Evolutionary conservation across 768 basidiomycete genomes (phyloP), one percentile per base, ranked within the genome.

Genomic region (Tylopilus felleus): DNA sequence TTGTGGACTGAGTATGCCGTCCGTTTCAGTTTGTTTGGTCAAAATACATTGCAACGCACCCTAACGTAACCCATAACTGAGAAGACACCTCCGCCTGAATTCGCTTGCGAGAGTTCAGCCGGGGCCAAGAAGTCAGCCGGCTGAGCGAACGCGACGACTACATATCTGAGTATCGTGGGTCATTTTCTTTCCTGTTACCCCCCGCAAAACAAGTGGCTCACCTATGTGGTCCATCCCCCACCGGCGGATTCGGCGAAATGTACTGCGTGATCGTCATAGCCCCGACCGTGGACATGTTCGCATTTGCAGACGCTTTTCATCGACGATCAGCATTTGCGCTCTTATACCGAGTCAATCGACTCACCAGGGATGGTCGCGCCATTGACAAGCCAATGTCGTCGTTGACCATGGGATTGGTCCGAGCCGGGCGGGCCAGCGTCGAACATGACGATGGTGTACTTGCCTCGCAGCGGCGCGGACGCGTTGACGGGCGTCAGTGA

Each of bases 321-420:
- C 8, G 17, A 13, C 27, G 28, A 39, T 54, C 22, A 51, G 14
- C 31, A 40, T 33, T 28, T 35, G 17, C 41, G 16, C 40, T 17
- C 16, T 39, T 17, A 8, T 22, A 31, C 25, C 27, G 39, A 21
- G 38, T 44, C 42, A 19, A 31, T n/a, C 17, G 29, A 64, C 71
- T 16, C 28, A 82, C 83, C 72, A 22, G 66, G 60, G 38, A 86
- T 53, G 4, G 74, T 75, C 17, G 80, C 88, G 22, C 78, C 75
- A 67, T 91, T 90, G 56, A 84, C 81, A 45, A 93, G 80, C 90
- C 89, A 93, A 73, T 92, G 91, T 50, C 87, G 80, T 47, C 82
- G 89, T 59, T 84, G 82, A 19, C 82, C 84, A 9, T 73, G 70
- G 35, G 76, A 68, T 50, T 82, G 72, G 58, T 85, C 76, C 45